These are phyloP conservation scores for Pleurotus platypus DNA, from an alignment of 768 basidiomycete species.

Conservation along the genomic window DNA sequence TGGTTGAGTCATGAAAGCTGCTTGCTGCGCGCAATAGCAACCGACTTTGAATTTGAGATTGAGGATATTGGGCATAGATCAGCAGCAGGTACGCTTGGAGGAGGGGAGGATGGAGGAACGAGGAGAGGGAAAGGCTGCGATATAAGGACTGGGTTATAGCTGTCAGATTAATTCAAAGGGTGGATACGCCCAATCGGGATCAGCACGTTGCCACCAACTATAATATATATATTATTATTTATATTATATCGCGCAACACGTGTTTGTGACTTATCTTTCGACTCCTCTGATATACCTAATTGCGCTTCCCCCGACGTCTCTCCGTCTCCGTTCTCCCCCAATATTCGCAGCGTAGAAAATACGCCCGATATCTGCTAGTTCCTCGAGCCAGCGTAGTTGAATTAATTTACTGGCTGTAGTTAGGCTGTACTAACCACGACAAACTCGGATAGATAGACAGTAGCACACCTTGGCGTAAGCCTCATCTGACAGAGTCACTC, in stretches of 20 bases:
- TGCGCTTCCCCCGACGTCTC: constrained; percentile 1
- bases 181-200: not conserved
- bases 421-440: constrained; percentile 1
- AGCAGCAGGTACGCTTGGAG: not conserved
- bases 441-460: constrained; percentile 9
- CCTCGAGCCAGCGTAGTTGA: not conserved
- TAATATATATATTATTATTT: not conserved
- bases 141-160: constrained; percentile 9
- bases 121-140: constrained; percentile 8
- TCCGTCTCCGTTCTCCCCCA: not conserved
- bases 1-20: constrained; percentile 3
- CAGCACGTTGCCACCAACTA: not conserved
- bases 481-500: constrained; percentile 8
- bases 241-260: not conserved
- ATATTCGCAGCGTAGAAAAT: not conserved
- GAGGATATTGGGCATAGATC: constrained; percentile 54
- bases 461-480: not conserved
- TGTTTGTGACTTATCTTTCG: constrained; percentile 3
- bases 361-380: not conserved
- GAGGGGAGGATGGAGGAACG: constrained; percentile 9
- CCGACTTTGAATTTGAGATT: constrained; percentile 60
- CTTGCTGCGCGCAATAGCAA: constrained; percentile 4
- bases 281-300: not conserved
- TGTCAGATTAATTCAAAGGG: not conserved
- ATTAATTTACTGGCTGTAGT: not conserved